Evolutionary conservation across 352 stramenopile genomes (phyloP), one percentile per base, ranked within the genome.

Genomic region (Pythium grandisporangium): DNA sequence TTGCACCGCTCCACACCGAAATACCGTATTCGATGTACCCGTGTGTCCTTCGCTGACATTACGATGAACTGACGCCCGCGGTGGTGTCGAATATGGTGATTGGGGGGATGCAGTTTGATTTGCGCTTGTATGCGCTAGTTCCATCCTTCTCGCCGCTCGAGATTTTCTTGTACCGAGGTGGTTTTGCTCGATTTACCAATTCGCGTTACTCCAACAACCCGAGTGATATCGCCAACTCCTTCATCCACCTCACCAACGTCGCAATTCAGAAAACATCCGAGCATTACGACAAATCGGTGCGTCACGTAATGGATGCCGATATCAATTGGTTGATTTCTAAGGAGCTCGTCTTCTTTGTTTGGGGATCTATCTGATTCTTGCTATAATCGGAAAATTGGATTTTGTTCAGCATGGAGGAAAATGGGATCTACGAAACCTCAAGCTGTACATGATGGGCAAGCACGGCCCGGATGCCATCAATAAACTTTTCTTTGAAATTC

Each of bases 211-310:
- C 75, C 20, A 91, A 87, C 45, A 84, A 94, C 38, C 64, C 76
- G 12, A 86, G 64, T 44, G 79, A 94, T 53, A 94, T 96, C 19
- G 80, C 81, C 27, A 96, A 96, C 45, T 84, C 70, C 24, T 95
- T 93, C 42, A 90, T 98, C 42, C 91, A 97, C 65, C 77, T 97
- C 11, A 97, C 91, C 5, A 98, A 98, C 55, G 82, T 97, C 30
- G 84, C 89, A 30, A 95, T 98, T 40, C 90, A 97, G 58, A 98
- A 98, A 63, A 96, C 84, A 0, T 90, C 75, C 11, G 82, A 96
- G 32, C 70, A 96, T 49, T 97, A 97, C 75, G 93, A 97, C 67
- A 93, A 92, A 41, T 60, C 83, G 42, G 67, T 67, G 17, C 20
- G 40, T 0, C 11, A 16, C 10, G n/a, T n/a, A n/a, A n/a, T n/a